phyloP scores from a whole-genome alignment of 179 eudicot species.

The Spergularia azorica region DNA sequence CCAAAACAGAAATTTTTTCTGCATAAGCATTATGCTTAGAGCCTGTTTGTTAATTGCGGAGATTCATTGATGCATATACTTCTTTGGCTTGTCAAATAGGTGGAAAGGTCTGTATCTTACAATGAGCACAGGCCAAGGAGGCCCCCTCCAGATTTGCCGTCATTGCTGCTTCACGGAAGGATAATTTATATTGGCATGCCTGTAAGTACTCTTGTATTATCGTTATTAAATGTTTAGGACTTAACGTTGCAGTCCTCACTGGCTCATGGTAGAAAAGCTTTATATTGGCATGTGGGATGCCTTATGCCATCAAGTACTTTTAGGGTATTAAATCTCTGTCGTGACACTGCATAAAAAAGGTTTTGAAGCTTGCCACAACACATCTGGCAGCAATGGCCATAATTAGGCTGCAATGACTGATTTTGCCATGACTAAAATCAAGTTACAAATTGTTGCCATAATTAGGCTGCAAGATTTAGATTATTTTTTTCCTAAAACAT shows the following conservation, averaged over 20 bases:
- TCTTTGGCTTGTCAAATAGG: slow-evolving; percentile 41
- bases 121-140: slow-evolving; percentile 71
- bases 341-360: too few relatives aligned
- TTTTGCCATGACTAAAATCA: too few relatives aligned
- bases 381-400: too few relatives aligned
- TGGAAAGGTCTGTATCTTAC: slow-evolving; percentile 66
- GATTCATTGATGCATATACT: slow-evolving; percentile 8
- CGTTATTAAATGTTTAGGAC: background rate
- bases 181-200: slow-evolving; percentile 87
- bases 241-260: background rate
- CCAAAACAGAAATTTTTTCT: background rate
- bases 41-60: slow-evolving; percentile 1
- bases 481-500: too few relatives aligned
- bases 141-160: slow-evolving; percentile 90
- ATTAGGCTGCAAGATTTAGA: too few relatives aligned
- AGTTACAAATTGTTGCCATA: too few relatives aligned
- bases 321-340: background rate
- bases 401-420: too few relatives aligned
- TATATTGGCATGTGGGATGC: background rate
- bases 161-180: slow-evolving; percentile 67
- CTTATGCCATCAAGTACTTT: background rate
- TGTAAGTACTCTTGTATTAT: slow-evolving; percentile 43
- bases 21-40: background rate
- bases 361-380: too few relatives aligned
- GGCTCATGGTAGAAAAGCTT: background rate